These are phyloP conservation scores for Capsella bursapastoris DNA, from an alignment of 345 rosid genomes.

Conservation along the genomic window DNA sequence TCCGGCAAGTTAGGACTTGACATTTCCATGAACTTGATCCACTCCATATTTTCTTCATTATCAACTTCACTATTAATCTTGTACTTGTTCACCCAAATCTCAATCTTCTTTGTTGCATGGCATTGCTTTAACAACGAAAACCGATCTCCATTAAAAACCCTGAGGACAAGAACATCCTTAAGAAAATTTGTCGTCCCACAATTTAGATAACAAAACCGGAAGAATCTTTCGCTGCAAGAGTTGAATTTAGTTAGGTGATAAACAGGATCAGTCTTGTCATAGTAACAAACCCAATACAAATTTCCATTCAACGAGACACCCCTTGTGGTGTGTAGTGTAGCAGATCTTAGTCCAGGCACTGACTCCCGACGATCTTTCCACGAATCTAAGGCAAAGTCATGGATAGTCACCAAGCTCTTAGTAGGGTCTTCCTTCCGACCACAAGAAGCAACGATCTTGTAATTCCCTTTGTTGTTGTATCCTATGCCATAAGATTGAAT, in stretches of 20 bases:
- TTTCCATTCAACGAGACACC: neutral
- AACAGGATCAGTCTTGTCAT: neutral
- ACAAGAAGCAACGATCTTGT: neutral
- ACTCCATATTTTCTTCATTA: neutral
- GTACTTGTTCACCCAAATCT: conserved; percentile 12
- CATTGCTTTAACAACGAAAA: conserved; percentile 16
- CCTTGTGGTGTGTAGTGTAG: too few relatives aligned
- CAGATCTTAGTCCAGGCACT: too few relatives aligned
- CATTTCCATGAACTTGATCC: neutral
- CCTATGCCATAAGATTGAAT: neutral
- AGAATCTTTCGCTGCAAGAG: too few relatives aligned
- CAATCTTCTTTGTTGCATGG: conserved; percentile 1
- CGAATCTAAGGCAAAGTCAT: neutral
- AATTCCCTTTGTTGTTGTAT: neutral
- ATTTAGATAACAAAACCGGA: neutral
- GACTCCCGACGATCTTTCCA: neutral
- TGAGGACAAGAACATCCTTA: neutral
- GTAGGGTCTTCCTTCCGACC: neutral
- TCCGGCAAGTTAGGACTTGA: neutral
- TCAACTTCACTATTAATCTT: neutral
- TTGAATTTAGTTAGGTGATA: too few relatives aligned
- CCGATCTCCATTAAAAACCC: neutral
- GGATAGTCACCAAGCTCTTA: too few relatives aligned
- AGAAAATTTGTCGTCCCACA: neutral
- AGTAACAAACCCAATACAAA: neutral